Evolutionary conservation across 2,329 filamentous ascomycete species (phyloP).

Genomic region (Stemphylium vesicarium): DNA sequence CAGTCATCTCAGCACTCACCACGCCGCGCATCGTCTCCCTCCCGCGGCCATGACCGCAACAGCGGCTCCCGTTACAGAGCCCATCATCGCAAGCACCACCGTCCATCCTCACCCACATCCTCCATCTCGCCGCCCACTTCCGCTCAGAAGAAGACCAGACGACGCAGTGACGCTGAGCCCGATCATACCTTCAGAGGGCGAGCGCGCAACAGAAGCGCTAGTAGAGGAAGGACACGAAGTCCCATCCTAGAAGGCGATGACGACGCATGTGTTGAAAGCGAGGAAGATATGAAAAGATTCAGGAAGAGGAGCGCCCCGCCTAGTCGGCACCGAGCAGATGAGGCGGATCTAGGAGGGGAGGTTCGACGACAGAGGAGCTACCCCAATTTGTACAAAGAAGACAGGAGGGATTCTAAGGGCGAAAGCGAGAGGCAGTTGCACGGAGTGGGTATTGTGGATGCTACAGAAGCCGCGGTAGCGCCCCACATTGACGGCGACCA

Average conservation of each 20-base stretch:
- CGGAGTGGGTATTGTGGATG: neutral
- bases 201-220: constrained; percentile 34
- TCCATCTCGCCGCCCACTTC: constrained; percentile 31
- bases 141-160: constrained; percentile 32
- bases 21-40: constrained; percentile 38
- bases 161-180: constrained; percentile 44
- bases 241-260: constrained; percentile 31
- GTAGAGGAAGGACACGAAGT: constrained; percentile 25
- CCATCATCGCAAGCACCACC: constrained; percentile 43
- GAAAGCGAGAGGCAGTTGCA: constrained; percentile 2
- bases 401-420: constrained; percentile 26
- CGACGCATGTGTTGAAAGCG: constrained; percentile 27
- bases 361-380: constrained; percentile 49
- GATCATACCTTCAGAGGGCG: constrained; percentile 46
- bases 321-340: constrained; percentile 37
- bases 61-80: constrained; percentile 39
- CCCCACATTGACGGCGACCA: neutral
- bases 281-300: constrained; percentile 33
- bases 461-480: neutral
- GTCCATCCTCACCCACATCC: constrained; percentile 32
- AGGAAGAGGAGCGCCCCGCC: constrained; percentile 46
- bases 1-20: constrained; percentile 39
- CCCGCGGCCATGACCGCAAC: constrained; percentile 43
- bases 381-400: constrained; percentile 38
- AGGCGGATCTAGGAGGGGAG: constrained; percentile 21